These are phyloP conservation scores for Inonotus hispidus DNA, from an alignment of 1,284 basidiomycete genomes.

Conservation along the genomic window DNA sequence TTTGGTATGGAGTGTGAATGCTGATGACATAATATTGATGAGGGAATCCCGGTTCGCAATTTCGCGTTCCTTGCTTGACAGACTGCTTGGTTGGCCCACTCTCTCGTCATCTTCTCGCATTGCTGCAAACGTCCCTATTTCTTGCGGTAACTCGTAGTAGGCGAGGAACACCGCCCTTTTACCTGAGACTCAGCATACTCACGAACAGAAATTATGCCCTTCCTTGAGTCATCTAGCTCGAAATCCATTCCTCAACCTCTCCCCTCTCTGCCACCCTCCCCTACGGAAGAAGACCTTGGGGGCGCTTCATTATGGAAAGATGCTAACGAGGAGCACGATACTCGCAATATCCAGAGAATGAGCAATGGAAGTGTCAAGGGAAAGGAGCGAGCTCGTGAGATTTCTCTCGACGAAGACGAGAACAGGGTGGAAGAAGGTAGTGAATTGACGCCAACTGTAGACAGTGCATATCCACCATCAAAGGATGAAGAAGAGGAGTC, in stretches of 20 bases:
- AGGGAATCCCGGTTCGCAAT: neutral
- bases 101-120: too few species aligned
- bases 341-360: neutral
- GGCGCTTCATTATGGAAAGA: conserved; percentile 13
- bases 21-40: conserved; percentile 4
- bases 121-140: neutral
- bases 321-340: conserved; percentile 11
- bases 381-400: conserved; percentile 16
- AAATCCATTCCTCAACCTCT: conserved; percentile 17
- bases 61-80: neutral
- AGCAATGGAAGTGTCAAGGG: conserved; percentile 1
- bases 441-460: conserved; percentile 21
- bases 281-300: conserved; percentile 18
- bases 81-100: too few species aligned
- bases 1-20: neutral
- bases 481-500: conserved; percentile 62
- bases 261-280: conserved; percentile 23
- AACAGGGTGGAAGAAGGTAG: conserved; percentile 28
- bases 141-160: neutral
- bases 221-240: conserved; percentile 13
- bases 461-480: conserved; percentile 52
- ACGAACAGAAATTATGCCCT: conserved; percentile 5
- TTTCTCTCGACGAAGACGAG: conserved; percentile 18
- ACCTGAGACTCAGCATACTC: neutral
- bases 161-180: neutral